Evolutionary conservation across 257 asterid species (phyloP), one percentile per base, ranked within the genome.

Genomic region (Ilex asprella): DNA sequence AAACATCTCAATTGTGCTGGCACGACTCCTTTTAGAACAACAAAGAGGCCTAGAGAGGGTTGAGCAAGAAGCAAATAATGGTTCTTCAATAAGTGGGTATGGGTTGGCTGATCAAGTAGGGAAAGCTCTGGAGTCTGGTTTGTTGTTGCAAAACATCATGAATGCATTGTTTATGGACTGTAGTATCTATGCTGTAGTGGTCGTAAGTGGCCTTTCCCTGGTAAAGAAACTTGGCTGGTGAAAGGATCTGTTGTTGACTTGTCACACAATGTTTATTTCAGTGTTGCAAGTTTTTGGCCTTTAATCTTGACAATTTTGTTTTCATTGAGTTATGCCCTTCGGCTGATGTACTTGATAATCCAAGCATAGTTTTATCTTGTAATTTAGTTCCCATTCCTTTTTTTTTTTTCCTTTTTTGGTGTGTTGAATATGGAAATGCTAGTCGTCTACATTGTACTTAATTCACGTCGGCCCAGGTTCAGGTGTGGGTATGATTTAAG

Each of bases 161-260:
- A 75, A 73, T 57, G 93, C 96, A 10, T n/a, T 82, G 76, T 73
- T 84, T 49, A 80, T 92, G 73, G 99, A 92, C 70, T 73, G 83
- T 56, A 70, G 95, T 60, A 57, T 92, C 62, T 92, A 86, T 64
- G 78, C 79, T 0, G 73, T 86, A 39, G 75, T 82, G 73, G 86
- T 92, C 51, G 30, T 86, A 13, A 76, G 83, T 64, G 77, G 83
- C 64, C 70, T 78, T 63, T 76, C 83, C 49, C 16, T 83, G 49
- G 71, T 69, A 31, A 67, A 54, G 43, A 47, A 47, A 65, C 73
- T 83, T 3, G 79, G 81, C 62, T 75, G 70, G 78, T 80, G 63
- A 68, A 65, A 50, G 41, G 1, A 35, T 35, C 41, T 35, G 7
- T 8, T 8, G 8, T 35, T 35, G 8, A 35, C 2, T 35, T 35